Evolutionary conservation across 768 basidiomycete species (phyloP), one percentile per base, ranked within the genome.

Genomic region (Lentinus tigrinus): DNA sequence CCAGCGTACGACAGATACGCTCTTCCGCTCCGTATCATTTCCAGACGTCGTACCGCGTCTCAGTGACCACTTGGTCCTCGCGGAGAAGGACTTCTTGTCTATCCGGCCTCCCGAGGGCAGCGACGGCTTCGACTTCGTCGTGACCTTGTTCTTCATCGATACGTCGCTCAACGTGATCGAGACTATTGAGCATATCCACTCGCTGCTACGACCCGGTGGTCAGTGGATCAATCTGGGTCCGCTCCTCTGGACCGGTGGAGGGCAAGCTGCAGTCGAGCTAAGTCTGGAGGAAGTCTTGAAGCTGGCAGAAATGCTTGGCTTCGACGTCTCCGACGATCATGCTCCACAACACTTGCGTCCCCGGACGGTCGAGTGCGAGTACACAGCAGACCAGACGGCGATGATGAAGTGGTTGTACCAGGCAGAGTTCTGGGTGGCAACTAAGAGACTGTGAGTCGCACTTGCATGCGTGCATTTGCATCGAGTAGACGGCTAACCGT

Each of bases 331-430:
- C 27, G 47, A 24, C 11, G 27, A 52, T 54, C 47, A 39, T 42
- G 47, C 38, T 4, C 36, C 44, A 14, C 34, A 8, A 11, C 21
- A 14, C 10, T 37, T 47, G 46, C 67, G 60, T 59, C 68, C 74
- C 26, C 72, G 72, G 57, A 80, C 78, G 1, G 73, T 89, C 6
- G 79, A 83, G 49, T 85, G 84, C 69, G 85, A 88, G 68, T 88
- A 89, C 66, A 87, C 87, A 0, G 75, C 77, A 2, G 85, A 88
- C 69, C 59, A 64, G 48, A 72, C 77, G 28, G 85, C 85, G 19
- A 87, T 89, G 85, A 87, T 89, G 85, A 75, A 75, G 17, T 88
- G 85, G 84, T 74, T 84, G 7, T 89, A 88, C 67, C 74, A 78
- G 62, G 81, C 86, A 0, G 85, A 88, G 63, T 87, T 85, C 68